A percentile compares a stretch with the other conserved stretches of the same genome.
Evolutionary conservation across 169 alveolate species (phyloP).

Genomic region (Cryptosporidium tyzzeri): DNA sequence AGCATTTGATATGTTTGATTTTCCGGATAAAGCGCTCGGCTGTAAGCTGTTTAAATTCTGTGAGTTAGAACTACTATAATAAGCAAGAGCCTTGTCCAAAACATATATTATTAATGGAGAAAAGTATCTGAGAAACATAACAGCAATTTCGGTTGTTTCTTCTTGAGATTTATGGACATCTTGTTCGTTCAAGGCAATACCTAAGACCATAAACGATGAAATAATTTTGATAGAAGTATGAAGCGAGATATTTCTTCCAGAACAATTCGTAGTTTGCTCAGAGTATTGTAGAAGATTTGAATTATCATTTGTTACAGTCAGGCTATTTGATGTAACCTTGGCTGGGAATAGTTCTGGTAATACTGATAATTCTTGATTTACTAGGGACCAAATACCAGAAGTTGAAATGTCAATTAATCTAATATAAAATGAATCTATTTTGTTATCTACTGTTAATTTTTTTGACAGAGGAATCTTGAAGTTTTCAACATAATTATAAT

Average conservation of each 20-base stretch:
- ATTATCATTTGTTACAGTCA: neutral
- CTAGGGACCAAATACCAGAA: conserved; percentile 52
- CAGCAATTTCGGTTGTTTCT: neutral
- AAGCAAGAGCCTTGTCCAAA: neutral
- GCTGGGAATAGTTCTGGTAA: conserved; percentile 23
- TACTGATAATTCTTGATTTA: conserved; percentile 36
- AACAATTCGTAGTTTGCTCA: neutral
- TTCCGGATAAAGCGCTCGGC: neutral
- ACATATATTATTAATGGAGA: conserved; percentile 48
- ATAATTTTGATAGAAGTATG: conserved; percentile 40
- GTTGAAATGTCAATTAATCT: conserved; percentile 35
- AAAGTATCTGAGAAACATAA: conserved; percentile 20
- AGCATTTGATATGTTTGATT: neutral
- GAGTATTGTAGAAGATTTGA: neutral
- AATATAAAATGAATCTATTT: conserved; percentile 44
- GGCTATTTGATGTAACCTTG: neutral
- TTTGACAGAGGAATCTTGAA: conserved; percentile 30
- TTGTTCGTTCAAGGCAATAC: neutral
- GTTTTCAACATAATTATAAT: conserved; percentile 27
- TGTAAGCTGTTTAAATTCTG: neutral
- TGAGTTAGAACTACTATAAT: neutral
- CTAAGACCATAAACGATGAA: conserved; percentile 15
- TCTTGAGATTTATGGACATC: neutral
- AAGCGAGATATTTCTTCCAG: conserved; percentile 17
- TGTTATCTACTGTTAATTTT: conserved; percentile 13